phyloP scores from a whole-genome alignment of 2,329 filamentous ascomycete species.

The Pochonia chlamydosporia region DNA sequence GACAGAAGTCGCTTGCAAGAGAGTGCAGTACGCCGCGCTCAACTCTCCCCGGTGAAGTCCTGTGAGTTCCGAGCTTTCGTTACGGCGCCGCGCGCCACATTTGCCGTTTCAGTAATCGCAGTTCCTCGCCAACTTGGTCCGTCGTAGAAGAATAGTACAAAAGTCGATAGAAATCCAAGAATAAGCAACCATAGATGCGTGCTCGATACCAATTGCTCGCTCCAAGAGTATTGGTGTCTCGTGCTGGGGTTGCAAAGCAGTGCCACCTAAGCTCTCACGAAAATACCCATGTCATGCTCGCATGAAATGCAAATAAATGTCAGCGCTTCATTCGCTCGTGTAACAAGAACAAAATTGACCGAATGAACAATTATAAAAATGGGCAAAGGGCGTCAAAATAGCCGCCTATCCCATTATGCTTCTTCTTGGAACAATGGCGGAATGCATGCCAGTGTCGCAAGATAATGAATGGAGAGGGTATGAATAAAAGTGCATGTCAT shows the following conservation, averaged over 20 bases:
- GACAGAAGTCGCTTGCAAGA: neutral
- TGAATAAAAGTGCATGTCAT: neutral
- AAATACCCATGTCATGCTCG: neutral
- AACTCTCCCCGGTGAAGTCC: no score
- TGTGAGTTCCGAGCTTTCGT: no score
- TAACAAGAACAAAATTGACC: neutral
- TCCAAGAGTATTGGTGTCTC: neutral
- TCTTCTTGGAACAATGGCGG: neutral
- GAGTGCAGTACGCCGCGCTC: no score
- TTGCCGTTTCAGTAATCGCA: neutral
- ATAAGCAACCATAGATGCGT: no score
- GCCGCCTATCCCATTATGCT: neutral
- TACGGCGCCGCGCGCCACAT: neutral
- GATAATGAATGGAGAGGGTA: neutral
- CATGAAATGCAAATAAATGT: neutral
- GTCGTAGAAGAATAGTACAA: neutral
- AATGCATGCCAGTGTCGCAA: neutral
- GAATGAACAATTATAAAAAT: neutral
- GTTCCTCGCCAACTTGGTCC: neutral
- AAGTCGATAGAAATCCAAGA: no score
- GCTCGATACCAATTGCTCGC: neutral
- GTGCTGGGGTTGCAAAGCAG: neutral
- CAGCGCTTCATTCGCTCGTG: constrained; percentile 1
- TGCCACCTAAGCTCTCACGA: neutral
- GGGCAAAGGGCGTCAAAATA: neutral